Evolutionary conservation across 805 yeast species (phyloP).

Genomic region (Cyberlindnera misumaiensis): DNA sequence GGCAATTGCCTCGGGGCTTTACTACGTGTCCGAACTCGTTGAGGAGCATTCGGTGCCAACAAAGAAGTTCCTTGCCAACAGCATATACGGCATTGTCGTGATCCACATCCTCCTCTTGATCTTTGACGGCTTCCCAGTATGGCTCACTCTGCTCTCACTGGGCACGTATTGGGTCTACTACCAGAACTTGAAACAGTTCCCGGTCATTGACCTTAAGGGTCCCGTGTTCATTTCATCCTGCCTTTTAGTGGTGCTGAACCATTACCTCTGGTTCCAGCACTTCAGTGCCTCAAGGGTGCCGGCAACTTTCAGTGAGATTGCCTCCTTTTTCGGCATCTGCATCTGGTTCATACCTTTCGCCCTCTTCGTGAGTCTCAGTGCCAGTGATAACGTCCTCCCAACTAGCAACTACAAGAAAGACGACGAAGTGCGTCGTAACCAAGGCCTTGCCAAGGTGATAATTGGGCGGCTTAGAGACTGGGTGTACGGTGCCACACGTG

Average conservation of each 20-base stretch:
- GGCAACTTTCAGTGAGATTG: slow-evolving; percentile 81
- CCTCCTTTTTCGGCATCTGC: slow-evolving; percentile 91
- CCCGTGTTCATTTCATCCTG: slow-evolving; percentile 69
- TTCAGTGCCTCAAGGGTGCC: slow-evolving; percentile 39
- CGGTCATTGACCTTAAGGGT: slow-evolving; percentile 69
- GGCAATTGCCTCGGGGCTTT: slow-evolving; percentile 83
- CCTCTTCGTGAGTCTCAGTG: slow-evolving; percentile 83
- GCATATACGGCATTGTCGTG: slow-evolving; percentile 56
- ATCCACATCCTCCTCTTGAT: slow-evolving; percentile 51
- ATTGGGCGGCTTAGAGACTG: slow-evolving; percentile 46
- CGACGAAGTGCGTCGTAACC: slow-evolving; percentile 30
- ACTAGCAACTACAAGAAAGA: slow-evolving; percentile 25
- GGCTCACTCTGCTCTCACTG: slow-evolving; percentile 59
- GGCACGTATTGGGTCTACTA: slow-evolving; percentile 65
- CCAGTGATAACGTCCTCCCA: slow-evolving; percentile 86
- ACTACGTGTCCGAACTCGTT: slow-evolving; percentile 84
- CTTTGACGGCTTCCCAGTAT: slow-evolving; percentile 75
- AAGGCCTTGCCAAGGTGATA: slow-evolving; percentile 63
- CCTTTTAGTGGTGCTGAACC: slow-evolving; percentile 67
- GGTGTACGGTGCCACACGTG: slow-evolving; percentile 38
- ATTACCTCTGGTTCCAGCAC: slow-evolving; percentile 82
- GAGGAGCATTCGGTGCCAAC: slow-evolving; percentile 92
- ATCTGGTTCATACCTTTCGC: slow-evolving; percentile 92
- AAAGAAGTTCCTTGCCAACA: slow-evolving; percentile 53
- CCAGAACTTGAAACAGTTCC: slow-evolving; percentile 76